phyloP scores from a whole-genome alignment of 805 yeast species.

The Metschnikowia arizonensis region DNA sequence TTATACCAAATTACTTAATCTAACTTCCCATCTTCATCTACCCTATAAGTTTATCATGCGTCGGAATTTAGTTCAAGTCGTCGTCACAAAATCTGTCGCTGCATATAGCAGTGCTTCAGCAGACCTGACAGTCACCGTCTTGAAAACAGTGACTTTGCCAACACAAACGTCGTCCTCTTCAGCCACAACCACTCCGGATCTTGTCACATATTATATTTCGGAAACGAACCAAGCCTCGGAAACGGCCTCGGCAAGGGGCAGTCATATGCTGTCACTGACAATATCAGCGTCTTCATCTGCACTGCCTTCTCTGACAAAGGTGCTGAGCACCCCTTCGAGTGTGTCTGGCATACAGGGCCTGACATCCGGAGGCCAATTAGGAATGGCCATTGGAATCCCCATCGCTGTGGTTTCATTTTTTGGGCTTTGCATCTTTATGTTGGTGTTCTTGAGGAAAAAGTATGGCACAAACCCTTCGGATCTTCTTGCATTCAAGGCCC shows the following conservation, averaged over 20 bases:
- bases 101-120: background rate
- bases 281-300: background rate
- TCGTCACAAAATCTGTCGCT: conserved; percentile 2
- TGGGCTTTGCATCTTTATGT: conserved; percentile 15
- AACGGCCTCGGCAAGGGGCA: background rate
- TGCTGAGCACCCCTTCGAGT: conserved; percentile 2
- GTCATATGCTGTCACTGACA: background rate
- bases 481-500: conserved; percentile 7
- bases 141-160: background rate
- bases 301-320: background rate
- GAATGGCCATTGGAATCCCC: conserved; percentile 33
- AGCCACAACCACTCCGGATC: background rate
- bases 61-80: conserved; percentile 1
- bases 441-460: conserved; percentile 10
- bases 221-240: background rate
- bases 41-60: background rate
- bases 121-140: conserved; percentile 1
- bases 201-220: background rate
- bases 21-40: too few relatives aligned
- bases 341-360: conserved; percentile 1
- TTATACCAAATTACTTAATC: too few relatives aligned
- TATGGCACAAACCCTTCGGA: conserved; percentile 11
- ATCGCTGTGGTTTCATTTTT: conserved; percentile 26
- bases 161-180: background rate
- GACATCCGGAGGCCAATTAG: conserved; percentile 19